phyloP scores from a whole-genome alignment of 257 asterid genomes.

The Solanum boliviense region DNA sequence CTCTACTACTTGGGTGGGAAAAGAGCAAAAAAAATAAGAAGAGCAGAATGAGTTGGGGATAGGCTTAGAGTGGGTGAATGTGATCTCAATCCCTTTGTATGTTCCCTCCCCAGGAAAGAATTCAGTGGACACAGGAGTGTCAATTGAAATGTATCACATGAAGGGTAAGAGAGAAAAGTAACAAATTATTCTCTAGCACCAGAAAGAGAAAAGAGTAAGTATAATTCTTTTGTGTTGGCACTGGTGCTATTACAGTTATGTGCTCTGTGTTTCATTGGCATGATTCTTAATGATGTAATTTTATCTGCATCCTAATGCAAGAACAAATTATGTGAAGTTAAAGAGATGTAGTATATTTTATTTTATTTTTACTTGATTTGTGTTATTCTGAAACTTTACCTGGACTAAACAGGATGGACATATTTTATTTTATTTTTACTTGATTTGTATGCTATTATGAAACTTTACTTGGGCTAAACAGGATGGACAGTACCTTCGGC shows the following conservation, averaged over 20 bases:
- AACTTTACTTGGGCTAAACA: slow-evolving; percentile 18
- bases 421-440: not conserved
- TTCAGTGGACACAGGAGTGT: not conserved
- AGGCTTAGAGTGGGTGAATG: not conserved
- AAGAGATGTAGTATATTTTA: not conserved
- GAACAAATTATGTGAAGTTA: not conserved
- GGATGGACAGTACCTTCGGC: slow-evolving; percentile 99
- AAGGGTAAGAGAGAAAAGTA: not conserved
- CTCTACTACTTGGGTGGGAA: not conserved
- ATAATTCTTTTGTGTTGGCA: not conserved
- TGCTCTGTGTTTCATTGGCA: not conserved
- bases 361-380: not conserved
- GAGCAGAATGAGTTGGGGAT: not conserved
- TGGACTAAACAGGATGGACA: slow-evolving; percentile 76
- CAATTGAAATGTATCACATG: not conserved
- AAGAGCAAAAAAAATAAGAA: not conserved
- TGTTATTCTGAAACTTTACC: not conserved
- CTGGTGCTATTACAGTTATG: not conserved
- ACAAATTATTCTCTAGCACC: not conserved
- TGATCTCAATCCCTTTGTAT: not conserved
- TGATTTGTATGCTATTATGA: not conserved
- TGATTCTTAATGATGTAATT: not conserved
- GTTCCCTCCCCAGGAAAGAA: not conserved
- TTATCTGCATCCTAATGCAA: not conserved
- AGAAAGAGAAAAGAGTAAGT: not conserved